Base-by-base conservation (phyloP, 2,329 filamentous ascomycete species). In the Exserohilum turcica region DNA sequence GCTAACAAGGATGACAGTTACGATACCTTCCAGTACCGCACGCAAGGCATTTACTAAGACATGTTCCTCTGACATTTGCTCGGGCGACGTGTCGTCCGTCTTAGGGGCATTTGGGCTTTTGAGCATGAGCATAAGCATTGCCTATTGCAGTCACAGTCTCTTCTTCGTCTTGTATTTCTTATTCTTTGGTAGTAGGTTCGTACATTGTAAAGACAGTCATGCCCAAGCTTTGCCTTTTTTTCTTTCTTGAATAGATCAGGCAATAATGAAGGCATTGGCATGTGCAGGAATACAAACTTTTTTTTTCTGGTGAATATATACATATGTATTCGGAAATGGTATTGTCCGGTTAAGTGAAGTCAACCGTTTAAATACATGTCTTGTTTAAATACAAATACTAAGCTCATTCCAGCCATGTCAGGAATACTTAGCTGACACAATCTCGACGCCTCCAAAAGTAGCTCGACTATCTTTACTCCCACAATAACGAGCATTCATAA, bases 1-100 rank as follows among this genome's bases (percentile, higher is more conserved):
- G 32, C n/a, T 73, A 44, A 68, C 50, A 27, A 27, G 3, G 3
- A 28, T n/a, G 27, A 8, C 57, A 91, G 88, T 76, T 91, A 92
- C 69, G 89, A 92, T 76, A 91, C 89, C 57, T 93, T 92, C 78
- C 90, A 93, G 78, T 93, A 93, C 77, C 85, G 90, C 68, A 92
- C 90, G 31, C 90, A 93, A 76, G 90, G 90, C 63, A 93, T 93
- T 76, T 93, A 93, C 76, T 93, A 83, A 76, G 52, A 43, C 43
- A 28, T 33, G 12, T 27, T 27, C 39, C 21, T 18, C 24, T 43
- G 13, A 31, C 15, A 31, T 48, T 49, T 37, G 27, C 19, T 31
- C 32, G 21, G 18, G 19, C 19, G 21, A 21, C 16, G n/a, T 35
- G n/a, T 18, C 9, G 9, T n/a, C 45, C 40, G 13, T 12, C 31